Base-by-base conservation (phyloP, 2,329 filamentous ascomycete species). In the Aureobasidium sp. region DNA sequence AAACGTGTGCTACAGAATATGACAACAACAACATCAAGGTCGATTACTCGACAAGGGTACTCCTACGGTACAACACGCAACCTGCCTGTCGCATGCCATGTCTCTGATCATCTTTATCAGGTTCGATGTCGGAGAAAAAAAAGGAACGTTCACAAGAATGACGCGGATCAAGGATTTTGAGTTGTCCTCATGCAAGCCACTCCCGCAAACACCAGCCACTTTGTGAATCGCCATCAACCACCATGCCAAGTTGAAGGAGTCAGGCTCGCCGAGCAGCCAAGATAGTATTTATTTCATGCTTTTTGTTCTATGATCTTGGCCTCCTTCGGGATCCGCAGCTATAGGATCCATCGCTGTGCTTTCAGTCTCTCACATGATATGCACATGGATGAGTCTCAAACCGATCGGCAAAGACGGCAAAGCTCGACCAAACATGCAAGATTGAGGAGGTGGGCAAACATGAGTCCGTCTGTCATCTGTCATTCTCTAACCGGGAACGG, bases 371-470 rank as follows among this genome's bases (percentile, higher is more conserved):
- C 15, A 20, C 17, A 3, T 5, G 47, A 22, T 7, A 20, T 31
- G 29, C 27, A 12, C 34, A 17, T 20, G 34, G n/a, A 25, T 20
- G 17, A 49, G 47, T 55, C 9, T 42, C 22, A 27, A 55, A 55
- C 51, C 29, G 51, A 59, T 31, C 56, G 56, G 56, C 56, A 59
- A 48, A 31, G 22, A 49, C 56, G 56, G 56, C 56, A 59, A 44
- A 20, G 22, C 42, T 29, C 34, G 44, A 39, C 25, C 25, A 39
- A 39, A 59, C 56, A 59, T 49, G 44, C 56, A 49, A 49, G 44
- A 39, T 36, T 45, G 44, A 39, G 56, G 56, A 31, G 42, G 56
- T 31, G 31, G 55, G 42, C 42, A 58, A 47, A 45, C 41, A 37
- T 27, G 44, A 11, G 36, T 22, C 41, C 34, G 41, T 29, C 53